Conservation (phyloP, 257 asterid species). For the Ajuga chamaepitys region DNA sequence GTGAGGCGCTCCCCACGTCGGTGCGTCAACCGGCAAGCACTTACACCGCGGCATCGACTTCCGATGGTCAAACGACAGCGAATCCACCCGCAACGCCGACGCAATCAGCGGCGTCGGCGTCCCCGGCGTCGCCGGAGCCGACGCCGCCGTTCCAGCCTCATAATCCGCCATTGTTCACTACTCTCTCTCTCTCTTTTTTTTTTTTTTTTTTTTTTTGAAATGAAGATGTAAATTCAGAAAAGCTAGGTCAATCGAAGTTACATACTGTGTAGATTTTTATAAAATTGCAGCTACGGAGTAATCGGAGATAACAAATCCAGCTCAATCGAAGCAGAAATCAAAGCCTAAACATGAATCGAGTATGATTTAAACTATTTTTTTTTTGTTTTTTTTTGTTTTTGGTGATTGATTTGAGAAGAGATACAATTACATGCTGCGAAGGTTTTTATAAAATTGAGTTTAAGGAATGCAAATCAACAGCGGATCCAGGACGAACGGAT, state of each 20-base stretch:
- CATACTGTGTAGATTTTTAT: conserved; percentile 56
- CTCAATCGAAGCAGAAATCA: not conserved
- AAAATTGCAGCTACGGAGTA: conserved; percentile 44
- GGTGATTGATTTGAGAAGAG: not conserved
- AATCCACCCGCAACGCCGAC: conserved; percentile 54
- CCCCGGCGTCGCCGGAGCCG: conserved; percentile 90
- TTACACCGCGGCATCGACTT: conserved; percentile 93
- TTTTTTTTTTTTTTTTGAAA: not conserved
- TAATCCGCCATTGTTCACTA: conserved; percentile 40
- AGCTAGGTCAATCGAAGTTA: conserved; percentile 18
- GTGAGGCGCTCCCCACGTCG: conserved; percentile 77
- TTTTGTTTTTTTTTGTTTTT: not conserved
- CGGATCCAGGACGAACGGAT: conserved; percentile 21
- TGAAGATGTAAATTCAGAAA: not conserved
- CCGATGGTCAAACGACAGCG: conserved; percentile 62
- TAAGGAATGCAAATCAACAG: conserved; percentile 4
- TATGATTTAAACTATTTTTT: no score
- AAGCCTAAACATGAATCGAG: not conserved
- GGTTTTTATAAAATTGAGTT: conserved; percentile 19
- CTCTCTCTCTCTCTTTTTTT: not conserved
- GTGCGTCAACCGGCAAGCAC: conserved; percentile 68
- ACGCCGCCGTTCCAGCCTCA: conserved; percentile 36
- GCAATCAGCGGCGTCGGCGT: conserved; percentile 72
- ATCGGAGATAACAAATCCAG: conserved; percentile 46
- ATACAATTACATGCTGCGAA: conserved; percentile 18